Evolutionary conservation across 2,329 filamentous ascomycete genomes (phyloP), one percentile per base, ranked within the genome.

Genomic region (Teratosphaeriaceae sp.): DNA sequence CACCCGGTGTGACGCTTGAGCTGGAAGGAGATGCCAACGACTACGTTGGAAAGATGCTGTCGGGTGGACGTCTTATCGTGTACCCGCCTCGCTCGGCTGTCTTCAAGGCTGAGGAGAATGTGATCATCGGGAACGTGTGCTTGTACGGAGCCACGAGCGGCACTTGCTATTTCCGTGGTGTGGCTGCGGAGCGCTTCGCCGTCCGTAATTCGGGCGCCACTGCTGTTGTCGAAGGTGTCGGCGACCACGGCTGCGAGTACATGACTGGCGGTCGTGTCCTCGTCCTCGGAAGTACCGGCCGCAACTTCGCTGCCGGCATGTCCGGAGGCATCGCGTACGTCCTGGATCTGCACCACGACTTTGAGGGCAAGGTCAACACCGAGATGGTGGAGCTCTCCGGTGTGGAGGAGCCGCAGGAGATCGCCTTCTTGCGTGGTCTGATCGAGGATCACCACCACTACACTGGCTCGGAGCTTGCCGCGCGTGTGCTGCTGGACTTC

Each of bases 251-350:
- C 50, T 96, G 89, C 63, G 90, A 97, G 75, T 97, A 97, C 78
- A 97, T 97, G 90, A 96, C 90, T 59, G 90, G 90, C 64, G 90
- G 90, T 62, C 87, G 89, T 61, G 76, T 96, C 39, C 72, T 97
- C 51, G 78, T 94, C 59, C 77, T 97, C 37, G 90, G 90, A 45
- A 80, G 79, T 58, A 95, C 88, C 61, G 90, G 90, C 35, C 89
- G 90, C 57, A 97, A 97, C 75, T 97, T 97, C 61, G 90, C 89
- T 57, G 90, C 90, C 48, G 90, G 90, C 75, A 97, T 97, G 90
- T 96, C 89, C 60, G 90, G 90, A 62, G 90, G 90, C 74, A 96
- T 97, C 59, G 89, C 89, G 15, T 97, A 95, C 60, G 80, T 96
- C 42, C 79, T 97, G 22, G 90, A 97, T 61, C 84, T 92, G 61